phyloP scores from a whole-genome alignment of 2,329 filamentous ascomycete species.

The Fusarium sp. region DNA sequence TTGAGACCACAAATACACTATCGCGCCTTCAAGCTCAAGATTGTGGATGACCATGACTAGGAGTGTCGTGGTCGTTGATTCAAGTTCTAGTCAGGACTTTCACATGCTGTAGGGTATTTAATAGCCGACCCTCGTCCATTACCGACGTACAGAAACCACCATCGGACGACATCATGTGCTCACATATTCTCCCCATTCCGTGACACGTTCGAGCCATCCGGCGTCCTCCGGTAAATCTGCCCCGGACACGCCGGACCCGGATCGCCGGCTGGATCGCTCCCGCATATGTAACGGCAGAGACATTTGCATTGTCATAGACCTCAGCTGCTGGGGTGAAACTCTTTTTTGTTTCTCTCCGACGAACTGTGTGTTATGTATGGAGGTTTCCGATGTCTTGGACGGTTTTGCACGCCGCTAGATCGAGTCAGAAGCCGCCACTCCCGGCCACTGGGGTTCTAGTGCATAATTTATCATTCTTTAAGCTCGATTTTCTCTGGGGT shows the following conservation, averaged over 20 bases:
- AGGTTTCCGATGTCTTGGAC: constrained; percentile 31
- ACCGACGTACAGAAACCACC: not conserved
- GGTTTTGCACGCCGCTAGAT: constrained; percentile 25
- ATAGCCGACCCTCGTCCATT: constrained; percentile 1
- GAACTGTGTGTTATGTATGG: constrained; percentile 16
- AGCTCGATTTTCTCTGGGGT: not conserved
- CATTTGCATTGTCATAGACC: not conserved
- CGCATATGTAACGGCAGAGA: constrained; percentile 19
- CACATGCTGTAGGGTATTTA: constrained; percentile 2
- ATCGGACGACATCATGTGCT: not conserved
- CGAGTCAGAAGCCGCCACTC: constrained; percentile 38
- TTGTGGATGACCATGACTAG: not conserved
- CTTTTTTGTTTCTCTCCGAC: not conserved
- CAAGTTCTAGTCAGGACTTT: constrained; percentile 7
- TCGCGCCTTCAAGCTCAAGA: not conserved
- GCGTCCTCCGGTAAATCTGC: constrained; percentile 33
- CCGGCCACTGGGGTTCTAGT: constrained; percentile 35
- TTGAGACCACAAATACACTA: not conserved
- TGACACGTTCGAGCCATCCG: constrained; percentile 34
- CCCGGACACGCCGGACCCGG: constrained; percentile 40
- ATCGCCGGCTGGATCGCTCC: constrained; percentile 26
- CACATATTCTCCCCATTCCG: constrained; percentile 32
- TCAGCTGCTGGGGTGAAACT: constrained; percentile 6
- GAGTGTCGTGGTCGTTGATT: not conserved
- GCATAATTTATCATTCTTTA: constrained; percentile 6